Evolutionary conservation across 345 rosid genomes (phyloP).

Genomic region (Populus nigra): DNA sequence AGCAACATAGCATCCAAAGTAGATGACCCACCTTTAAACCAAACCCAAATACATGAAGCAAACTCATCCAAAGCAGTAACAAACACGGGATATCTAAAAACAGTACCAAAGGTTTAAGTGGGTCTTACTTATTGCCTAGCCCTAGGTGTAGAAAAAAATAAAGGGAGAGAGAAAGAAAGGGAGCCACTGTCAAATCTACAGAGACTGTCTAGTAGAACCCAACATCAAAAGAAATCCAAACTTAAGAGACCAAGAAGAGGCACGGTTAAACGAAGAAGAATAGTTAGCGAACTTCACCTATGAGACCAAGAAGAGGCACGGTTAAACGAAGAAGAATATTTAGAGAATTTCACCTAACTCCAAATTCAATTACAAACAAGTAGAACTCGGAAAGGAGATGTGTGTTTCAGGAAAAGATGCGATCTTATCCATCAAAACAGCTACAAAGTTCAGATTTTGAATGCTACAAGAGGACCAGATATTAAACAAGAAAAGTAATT

Average conservation of each 20-base stretch:
- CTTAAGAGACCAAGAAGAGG: conserved; percentile 14
- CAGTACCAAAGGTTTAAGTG: conserved; percentile 26
- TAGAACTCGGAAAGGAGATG: conserved; percentile 17
- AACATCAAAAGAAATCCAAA: conserved; percentile 38
- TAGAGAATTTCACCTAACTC: conserved; percentile 16
- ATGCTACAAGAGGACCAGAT: conserved; percentile 21
- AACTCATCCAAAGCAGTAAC: conserved; percentile 65
- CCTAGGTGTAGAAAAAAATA: conserved; percentile 28
- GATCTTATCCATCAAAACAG: conserved; percentile 36
- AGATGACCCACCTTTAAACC: conserved; percentile 78
- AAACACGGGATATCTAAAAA: conserved; percentile 31
- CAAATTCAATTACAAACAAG: conserved; percentile 25
- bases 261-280: conserved; percentile 2
- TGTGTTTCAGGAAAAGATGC: conserved; percentile 23
- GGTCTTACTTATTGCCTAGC: conserved; percentile 28
- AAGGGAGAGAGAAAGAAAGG: conserved; percentile 23
- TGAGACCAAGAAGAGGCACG: conserved; percentile 9
- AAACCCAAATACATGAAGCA: conserved; percentile 71
- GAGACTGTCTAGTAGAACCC: conserved; percentile 39
- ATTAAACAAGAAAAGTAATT: conserved; percentile 30
- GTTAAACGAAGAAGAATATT: conserved; percentile 2
- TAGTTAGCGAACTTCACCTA: conserved; percentile 1
- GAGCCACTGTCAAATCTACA: conserved; percentile 41
- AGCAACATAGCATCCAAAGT: conserved; percentile 80
- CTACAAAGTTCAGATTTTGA: conserved; percentile 14